Percentiles rank a stretch among this genome's conserved stretches.
Evolutionary conservation across 768 basidiomycete species (phyloP).

Genomic region (Pleurotus tuber-regium): DNA sequence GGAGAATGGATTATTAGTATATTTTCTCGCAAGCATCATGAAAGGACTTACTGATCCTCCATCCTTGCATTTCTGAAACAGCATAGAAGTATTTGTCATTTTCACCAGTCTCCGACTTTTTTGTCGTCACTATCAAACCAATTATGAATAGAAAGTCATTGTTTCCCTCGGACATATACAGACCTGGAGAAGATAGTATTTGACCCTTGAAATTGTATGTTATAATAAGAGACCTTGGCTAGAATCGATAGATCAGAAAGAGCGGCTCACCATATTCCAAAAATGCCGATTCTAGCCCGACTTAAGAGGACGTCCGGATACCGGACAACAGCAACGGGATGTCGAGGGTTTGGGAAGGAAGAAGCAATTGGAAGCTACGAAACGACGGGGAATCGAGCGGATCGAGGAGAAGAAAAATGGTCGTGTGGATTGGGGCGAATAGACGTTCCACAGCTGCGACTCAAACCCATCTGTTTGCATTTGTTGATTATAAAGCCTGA

Average conservation of each 20-base stretch:
- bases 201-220: conserved; percentile 58
- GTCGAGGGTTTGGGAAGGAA: conserved; percentile 7
- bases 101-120: conserved; percentile 70
- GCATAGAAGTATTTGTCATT: conserved; percentile 73
- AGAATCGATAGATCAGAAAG: conserved; percentile 5
- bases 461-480: conserved; percentile 8
- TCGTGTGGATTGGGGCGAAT: conserved; percentile 32
- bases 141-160: conserved; percentile 9
- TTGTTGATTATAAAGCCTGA: not conserved
- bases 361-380: conserved; percentile 16
- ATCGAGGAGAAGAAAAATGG: conserved; percentile 20
- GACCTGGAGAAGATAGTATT: conserved; percentile 81
- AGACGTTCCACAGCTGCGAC: not conserved
- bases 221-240: not conserved
- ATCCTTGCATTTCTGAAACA: conserved; percentile 98
- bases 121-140: conserved; percentile 63
- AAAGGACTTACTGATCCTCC: conserved; percentile 86
- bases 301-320: not conserved
- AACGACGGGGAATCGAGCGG: conserved; percentile 6
- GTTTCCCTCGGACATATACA: conserved; percentile 21
- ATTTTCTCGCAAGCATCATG: not conserved
- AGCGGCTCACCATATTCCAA: conserved; percentile 31
- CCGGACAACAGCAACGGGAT: conserved; percentile 8
- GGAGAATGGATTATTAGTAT: not conserved
- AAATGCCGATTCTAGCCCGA: not conserved